Evolutionary conservation across 2,329 filamentous ascomycete species (phyloP).

Genomic region (Phyllosticta citribraziliensis): DNA sequence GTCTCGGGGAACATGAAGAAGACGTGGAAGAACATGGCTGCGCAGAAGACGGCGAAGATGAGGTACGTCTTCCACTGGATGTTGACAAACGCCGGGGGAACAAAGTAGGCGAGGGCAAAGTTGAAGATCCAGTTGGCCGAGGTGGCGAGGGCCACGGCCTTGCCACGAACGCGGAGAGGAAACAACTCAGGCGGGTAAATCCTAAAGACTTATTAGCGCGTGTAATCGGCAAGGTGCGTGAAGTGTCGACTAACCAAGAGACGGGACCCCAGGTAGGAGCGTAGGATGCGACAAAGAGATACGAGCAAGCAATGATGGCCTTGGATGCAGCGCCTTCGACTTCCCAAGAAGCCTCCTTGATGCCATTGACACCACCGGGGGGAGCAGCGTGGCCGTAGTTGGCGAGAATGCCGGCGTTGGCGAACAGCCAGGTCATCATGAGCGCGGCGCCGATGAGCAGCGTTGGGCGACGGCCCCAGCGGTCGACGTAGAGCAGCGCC

Average conservation of each 20-base stretch:
- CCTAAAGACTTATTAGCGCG: neutral
- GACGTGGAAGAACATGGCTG: conserved; percentile 58
- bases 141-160: conserved; percentile 52
- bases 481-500: conserved; percentile 64
- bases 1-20: conserved; percentile 59
- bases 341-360: conserved; percentile 32
- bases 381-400: conserved; percentile 42
- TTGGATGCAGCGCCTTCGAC: conserved; percentile 30
- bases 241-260: conserved; percentile 27
- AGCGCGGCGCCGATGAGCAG: conserved; percentile 55
- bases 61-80: conserved; percentile 57
- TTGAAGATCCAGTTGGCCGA: conserved; percentile 52
- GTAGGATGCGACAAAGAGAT: conserved; percentile 62
- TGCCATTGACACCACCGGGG: conserved; percentile 29
- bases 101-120: conserved; percentile 43
- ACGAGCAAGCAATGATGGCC: conserved; percentile 57
- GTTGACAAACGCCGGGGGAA: conserved; percentile 49
- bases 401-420: conserved; percentile 53
- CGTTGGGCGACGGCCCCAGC: conserved; percentile 62
- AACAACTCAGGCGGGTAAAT: conserved; percentile 52
- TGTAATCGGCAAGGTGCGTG: too few species aligned
- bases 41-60: conserved; percentile 65
- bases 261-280: conserved; percentile 55
- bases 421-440: conserved; percentile 55
- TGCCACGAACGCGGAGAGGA: conserved; percentile 52